These are phyloP conservation scores for Pseudopyricularia cyperi DNA, from an alignment of 2,329 filamentous ascomycete species.

Conservation along the genomic window DNA sequence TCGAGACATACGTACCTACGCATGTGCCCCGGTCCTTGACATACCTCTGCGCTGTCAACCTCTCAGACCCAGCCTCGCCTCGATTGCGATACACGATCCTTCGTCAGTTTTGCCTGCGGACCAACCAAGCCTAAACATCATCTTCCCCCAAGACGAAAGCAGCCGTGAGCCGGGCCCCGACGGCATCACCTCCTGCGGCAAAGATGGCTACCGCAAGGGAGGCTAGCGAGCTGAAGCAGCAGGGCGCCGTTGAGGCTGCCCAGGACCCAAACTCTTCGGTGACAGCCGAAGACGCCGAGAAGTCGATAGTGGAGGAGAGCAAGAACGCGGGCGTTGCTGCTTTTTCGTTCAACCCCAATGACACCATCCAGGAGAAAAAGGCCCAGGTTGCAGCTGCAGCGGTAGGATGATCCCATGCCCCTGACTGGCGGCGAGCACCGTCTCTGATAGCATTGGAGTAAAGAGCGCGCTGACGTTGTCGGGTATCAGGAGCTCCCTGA, in stretches of 20 bases:
- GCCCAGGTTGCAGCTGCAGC: slow-evolving; percentile 65
- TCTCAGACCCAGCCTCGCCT: not conserved
- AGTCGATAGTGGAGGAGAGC: slow-evolving; percentile 63
- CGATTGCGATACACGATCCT: not conserved
- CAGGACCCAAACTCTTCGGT: slow-evolving; percentile 55
- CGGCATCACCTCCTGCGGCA: not conserved
- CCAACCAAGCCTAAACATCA: not conserved
- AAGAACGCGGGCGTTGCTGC: slow-evolving; percentile 66
- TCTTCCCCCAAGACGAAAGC: not conserved
- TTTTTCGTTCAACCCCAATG: slow-evolving; percentile 79
- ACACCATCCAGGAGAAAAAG: slow-evolving; percentile 70
- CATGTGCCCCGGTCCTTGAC: not conserved
- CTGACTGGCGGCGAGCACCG: not conserved
- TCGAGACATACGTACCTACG: not conserved
- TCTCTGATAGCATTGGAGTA: not conserved
- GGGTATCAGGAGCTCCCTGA: slow-evolving; percentile 44
- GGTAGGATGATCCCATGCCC: slow-evolving; percentile 8
- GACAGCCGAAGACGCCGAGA: slow-evolving; percentile 58
- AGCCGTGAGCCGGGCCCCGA: not conserved
- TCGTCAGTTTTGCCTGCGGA: not conserved
- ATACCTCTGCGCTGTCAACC: not conserved
- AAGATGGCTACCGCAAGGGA: slow-evolving; percentile 17
- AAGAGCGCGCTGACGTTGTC: slow-evolving; percentile 6
- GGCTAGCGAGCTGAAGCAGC: slow-evolving; percentile 59
- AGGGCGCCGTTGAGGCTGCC: slow-evolving; percentile 68